Evolutionary conservation across 1,284 basidiomycete genomes (phyloP).

Genomic region (Naganishia sp.): DNA sequence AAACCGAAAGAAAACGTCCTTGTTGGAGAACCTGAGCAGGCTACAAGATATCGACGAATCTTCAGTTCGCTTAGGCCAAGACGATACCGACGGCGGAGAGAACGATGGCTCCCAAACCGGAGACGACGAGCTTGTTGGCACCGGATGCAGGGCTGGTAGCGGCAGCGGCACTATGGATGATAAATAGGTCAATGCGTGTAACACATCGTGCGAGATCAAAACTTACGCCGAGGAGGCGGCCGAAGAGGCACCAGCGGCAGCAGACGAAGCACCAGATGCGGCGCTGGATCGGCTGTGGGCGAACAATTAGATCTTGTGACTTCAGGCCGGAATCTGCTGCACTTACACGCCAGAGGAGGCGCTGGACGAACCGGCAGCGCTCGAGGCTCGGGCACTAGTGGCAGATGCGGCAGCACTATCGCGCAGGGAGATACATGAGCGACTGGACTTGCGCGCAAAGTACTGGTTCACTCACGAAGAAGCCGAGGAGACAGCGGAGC

Average conservation of each 20-base stretch:
- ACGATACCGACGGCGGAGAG: conserved; percentile 30
- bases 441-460: too few relatives aligned
- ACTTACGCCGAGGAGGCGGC: conserved; percentile 18
- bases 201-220: not conserved
- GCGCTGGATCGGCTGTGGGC: conserved; percentile 15
- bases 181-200: not conserved
- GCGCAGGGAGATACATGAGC: not conserved
- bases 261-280: conserved; percentile 19
- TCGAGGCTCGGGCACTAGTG: conserved; percentile 16
- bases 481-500: conserved; percentile 32
- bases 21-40: not conserved
- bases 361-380: conserved; percentile 26
- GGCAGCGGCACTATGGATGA: conserved; percentile 16
- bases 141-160: conserved; percentile 14
- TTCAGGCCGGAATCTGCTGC: not conserved
- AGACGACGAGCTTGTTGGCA: conserved; percentile 30
- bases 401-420: conserved; percentile 24
- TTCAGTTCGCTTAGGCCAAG: conserved; percentile 24
- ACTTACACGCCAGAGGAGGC: conserved; percentile 25
- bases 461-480: conserved; percentile 16
- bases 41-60: not conserved
- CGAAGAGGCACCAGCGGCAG: conserved; percentile 3
- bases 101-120: conserved; percentile 27
- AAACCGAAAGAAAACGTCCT: conserved; percentile 7
- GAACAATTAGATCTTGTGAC: not conserved